Conservation (phyloP, 192 early-diverging fungal genomes). For the Coemansia asiatica region DNA sequence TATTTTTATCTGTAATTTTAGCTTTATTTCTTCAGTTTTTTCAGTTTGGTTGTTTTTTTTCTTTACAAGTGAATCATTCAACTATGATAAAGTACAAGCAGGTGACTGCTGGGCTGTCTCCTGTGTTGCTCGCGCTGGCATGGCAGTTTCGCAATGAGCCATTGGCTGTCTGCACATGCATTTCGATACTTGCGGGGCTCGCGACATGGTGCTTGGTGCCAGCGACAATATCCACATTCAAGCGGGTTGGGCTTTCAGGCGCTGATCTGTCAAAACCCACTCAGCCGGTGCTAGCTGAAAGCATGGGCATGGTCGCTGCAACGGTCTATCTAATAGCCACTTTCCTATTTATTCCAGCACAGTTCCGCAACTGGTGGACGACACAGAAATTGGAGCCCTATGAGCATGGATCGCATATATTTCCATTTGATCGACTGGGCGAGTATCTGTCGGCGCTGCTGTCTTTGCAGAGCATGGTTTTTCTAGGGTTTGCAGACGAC, state of each 20-base stretch:
- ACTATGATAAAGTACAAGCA: constrained; percentile 27
- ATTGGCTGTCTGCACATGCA: constrained; percentile 66
- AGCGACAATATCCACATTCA: constrained; percentile 64
- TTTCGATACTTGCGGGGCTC: constrained; percentile 70
- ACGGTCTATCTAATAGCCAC: constrained; percentile 83
- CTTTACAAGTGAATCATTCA: not conserved
- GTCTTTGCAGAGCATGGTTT: constrained; percentile 93
- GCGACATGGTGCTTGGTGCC: constrained; percentile 74
- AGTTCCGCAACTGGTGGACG: constrained; percentile 84
- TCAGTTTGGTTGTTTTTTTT: not conserved
- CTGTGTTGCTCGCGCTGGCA: constrained; percentile 56
- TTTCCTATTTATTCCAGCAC: constrained; percentile 93
- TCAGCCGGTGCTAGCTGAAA: constrained; percentile 76
- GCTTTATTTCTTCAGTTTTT: constrained; percentile 10
- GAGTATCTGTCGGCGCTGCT: constrained; percentile 89
- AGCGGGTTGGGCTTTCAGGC: constrained; percentile 75
- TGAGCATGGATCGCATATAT: constrained; percentile 17
- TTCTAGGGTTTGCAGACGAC: constrained; percentile 98
- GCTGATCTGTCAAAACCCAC: constrained; percentile 76
- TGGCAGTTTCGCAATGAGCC: constrained; percentile 69
- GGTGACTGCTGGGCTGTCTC: constrained; percentile 32
- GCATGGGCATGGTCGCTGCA: constrained; percentile 88
- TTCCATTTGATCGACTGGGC: constrained; percentile 66
- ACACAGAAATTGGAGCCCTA: constrained; percentile 4
- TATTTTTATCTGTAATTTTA: not conserved